Base-by-base conservation (phyloP, 2,329 filamentous ascomycete genomes). In the Harringtonia lauricola region DNA sequence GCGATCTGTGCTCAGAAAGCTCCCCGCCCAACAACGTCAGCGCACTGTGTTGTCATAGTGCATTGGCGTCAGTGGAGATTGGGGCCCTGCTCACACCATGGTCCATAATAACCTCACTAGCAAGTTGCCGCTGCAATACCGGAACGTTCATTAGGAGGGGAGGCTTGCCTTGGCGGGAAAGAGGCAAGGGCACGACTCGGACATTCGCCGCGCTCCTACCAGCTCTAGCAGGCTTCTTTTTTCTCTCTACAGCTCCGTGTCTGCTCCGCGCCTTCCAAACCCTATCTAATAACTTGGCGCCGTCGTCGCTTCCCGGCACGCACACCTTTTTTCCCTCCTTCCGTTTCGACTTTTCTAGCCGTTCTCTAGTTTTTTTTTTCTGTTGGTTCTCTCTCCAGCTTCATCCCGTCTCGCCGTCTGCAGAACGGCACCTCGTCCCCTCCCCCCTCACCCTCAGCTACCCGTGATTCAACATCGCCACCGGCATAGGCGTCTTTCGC, bases 31-130 rank as follows among this genome's bases (percentile, higher is more conserved):
- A 26, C 24, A 10, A 26, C 24, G 24, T 26, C 24, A 26, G 13
- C 36, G 13, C 36, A 38, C 43, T 36, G 43, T 41, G 43, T 31
- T 36, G 38, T 44, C 35, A 42, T 44, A 33, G 37, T 43, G 45
- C 45, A 43, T 43, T 33, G 45, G 45, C 45, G 41, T 26, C 45
- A 28, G 43, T 45, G 43, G 43, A 34, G 43, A 19, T 22, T 18
- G 33, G 18, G 18, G 15, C n/a, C 19, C 17, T 15, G 28, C 42
- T 44, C 33, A 29, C 33, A 42, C 34, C 34, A 42, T 34, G 14
- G 13, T 43, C 41, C 41, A 43, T 43, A 43, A 31, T 31, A 43
- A 38, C 34, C 34, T 43, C 34, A 26, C 41, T 38, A 43, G 41
- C 26, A 35, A 30, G 8, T 43, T 31, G 41, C 37, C 34, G 26